Evolutionary conservation across 1,139 yeast species (phyloP).

Genomic region (Pichia sp.): DNA sequence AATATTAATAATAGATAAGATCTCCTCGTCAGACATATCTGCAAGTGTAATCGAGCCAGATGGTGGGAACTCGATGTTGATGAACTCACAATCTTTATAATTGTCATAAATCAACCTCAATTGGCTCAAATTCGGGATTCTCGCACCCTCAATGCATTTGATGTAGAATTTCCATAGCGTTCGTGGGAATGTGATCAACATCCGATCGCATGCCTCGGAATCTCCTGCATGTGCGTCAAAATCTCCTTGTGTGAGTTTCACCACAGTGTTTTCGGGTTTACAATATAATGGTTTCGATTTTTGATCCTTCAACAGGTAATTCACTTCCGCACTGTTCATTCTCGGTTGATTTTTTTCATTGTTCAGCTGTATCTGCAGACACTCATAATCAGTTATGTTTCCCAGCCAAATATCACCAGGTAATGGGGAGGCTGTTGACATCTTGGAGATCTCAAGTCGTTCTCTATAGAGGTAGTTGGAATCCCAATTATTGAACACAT

Average conservation of each 20-base stretch:
- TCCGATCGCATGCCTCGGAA: constrained; percentile 19
- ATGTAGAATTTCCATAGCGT: constrained; percentile 37
- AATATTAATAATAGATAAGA: constrained; percentile 52
- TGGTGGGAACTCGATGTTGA: constrained; percentile 65
- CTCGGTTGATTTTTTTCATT: constrained; percentile 6
- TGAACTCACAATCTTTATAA: constrained; percentile 27
- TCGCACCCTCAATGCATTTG: constrained; percentile 47
- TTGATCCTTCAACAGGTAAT: constrained; percentile 1
- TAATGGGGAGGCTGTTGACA: constrained; percentile 69
- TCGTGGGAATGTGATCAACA: constrained; percentile 29
- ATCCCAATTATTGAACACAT: constrained; percentile 55
- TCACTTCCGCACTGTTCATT: constrained; percentile 4
- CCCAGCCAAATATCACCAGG: constrained; percentile 64
- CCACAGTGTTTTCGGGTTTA: constrained; percentile 44
- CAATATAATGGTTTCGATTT: constrained; percentile 36
- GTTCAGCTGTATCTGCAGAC: constrained; percentile 24
- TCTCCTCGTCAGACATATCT: constrained; percentile 49
- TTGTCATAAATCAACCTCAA: constrained; percentile 33
- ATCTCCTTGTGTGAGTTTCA: constrained; percentile 28
- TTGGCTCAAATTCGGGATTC: constrained; percentile 41
- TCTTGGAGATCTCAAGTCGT: constrained; percentile 68
- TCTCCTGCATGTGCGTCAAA: constrained; percentile 8
- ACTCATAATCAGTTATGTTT: constrained; percentile 52
- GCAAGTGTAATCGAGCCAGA: constrained; percentile 77
- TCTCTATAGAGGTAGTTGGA: constrained; percentile 67